Percentiles rank a stretch among this genome's conserved stretches.
Evolutionary conservation across 345 rosid species (phyloP).

Genomic region (Salix purpurea): DNA sequence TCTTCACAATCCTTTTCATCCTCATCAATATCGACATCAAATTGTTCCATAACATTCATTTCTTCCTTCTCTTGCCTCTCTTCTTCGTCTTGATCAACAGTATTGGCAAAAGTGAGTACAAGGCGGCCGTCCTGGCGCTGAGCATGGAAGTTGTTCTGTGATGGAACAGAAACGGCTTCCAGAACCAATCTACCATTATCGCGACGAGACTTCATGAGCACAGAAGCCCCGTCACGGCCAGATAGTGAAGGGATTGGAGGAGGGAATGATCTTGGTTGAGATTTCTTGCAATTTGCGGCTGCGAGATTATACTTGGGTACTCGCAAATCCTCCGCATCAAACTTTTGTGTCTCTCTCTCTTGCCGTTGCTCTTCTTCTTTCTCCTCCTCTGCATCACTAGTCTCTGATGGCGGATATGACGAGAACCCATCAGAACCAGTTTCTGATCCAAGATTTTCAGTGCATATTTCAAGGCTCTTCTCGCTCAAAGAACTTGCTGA

Average conservation of each 20-base stretch:
- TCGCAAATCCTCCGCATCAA: conserved; percentile 21
- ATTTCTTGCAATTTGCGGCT: conserved; percentile 21
- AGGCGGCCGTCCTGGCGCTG: conserved; percentile 88
- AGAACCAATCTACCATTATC: conserved; percentile 84
- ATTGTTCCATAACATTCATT: not conserved
- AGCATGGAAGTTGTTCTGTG: conserved; percentile 63
- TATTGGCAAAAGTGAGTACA: conserved; percentile 55
- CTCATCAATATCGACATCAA: conserved; percentile 15
- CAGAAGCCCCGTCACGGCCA: conserved; percentile 41
- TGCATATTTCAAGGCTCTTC: conserved; percentile 85
- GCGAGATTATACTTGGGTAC: conserved; percentile 14
- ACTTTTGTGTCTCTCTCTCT: not conserved
- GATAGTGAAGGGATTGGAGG: conserved; percentile 75
- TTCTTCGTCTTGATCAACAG: conserved; percentile 9
- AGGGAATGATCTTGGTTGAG: conserved; percentile 50
- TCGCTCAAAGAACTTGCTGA: conserved; percentile 56
- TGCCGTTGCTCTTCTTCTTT: conserved; percentile 26
- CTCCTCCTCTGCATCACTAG: conserved; percentile 39
- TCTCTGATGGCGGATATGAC: conserved; percentile 55
- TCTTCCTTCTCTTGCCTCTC: not conserved
- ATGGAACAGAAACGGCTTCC: conserved; percentile 76
- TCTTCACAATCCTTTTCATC: conserved; percentile 11
- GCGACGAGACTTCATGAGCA: conserved; percentile 68
- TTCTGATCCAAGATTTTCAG: conserved; percentile 99
- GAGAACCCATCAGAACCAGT: conserved; percentile 87